phyloP scores from a whole-genome alignment of 352 stramenopile genomes.

The Globisporangium camurandrum region DNA sequence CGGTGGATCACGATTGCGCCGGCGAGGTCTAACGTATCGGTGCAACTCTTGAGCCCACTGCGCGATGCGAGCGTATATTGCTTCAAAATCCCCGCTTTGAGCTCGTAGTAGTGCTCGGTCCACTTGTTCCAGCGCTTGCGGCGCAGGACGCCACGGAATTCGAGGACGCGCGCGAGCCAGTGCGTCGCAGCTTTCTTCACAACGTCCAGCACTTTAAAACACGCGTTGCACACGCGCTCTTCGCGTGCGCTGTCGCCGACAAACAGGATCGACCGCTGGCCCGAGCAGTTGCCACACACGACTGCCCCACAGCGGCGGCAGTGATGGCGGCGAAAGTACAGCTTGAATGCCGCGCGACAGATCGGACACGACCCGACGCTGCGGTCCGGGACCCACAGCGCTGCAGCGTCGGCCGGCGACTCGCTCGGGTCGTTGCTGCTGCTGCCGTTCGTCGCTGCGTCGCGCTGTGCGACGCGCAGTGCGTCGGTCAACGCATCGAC shows the following conservation, averaged over 20 bases:
- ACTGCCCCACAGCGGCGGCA: constrained; percentile 72
- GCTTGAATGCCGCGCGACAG: constrained; percentile 54
- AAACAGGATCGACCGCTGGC: constrained; percentile 57
- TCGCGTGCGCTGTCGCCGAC: constrained; percentile 50
- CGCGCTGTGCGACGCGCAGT: constrained; percentile 44
- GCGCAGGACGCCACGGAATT: constrained; percentile 62
- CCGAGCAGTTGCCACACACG: constrained; percentile 75
- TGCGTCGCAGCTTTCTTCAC: constrained; percentile 58
- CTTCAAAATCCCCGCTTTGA: constrained; percentile 64
- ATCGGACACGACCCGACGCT: constrained; percentile 59
- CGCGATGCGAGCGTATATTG: constrained; percentile 62
- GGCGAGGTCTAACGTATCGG: constrained; percentile 55
- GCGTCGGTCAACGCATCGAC: constrained; percentile 42
- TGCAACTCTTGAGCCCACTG: constrained; percentile 27
- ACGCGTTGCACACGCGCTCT: constrained; percentile 66
- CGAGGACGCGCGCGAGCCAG: constrained; percentile 63
- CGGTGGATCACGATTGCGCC: constrained; percentile 80
- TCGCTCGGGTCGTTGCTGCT: constrained; percentile 19
- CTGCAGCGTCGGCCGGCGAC: constrained; percentile 45
- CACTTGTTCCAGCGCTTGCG: constrained; percentile 74
- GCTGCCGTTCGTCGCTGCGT: too few species aligned
- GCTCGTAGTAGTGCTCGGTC: constrained; percentile 75
- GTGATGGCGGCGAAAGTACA: constrained; percentile 78
- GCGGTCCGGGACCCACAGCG: constrained; percentile 70
- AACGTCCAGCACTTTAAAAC: constrained; percentile 53